These are phyloP conservation scores for Aspergillus sp. DNA, from an alignment of 2,329 filamentous ascomycete species.

Conservation along the genomic window DNA sequence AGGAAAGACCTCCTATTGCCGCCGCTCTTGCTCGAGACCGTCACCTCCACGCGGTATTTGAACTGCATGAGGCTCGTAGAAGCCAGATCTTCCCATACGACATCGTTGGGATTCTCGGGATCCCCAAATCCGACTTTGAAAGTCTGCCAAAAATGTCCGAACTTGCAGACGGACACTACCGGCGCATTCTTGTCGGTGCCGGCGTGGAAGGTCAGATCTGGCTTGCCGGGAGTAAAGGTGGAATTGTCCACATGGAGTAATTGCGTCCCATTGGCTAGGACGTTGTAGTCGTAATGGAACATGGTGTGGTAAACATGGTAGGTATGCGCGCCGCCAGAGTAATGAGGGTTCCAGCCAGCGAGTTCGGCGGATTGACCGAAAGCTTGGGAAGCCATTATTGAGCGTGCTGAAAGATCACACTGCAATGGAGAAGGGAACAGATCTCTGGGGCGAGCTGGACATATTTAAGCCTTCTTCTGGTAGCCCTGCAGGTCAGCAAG, in stretches of 20 bases:
- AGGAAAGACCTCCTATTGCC: slow-evolving; percentile 15
- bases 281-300: slow-evolving; percentile 15
- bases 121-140: slow-evolving; percentile 25
- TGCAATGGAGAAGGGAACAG: neutral
- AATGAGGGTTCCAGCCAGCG: no score
- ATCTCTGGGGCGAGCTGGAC: neutral
- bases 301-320: slow-evolving; percentile 17
- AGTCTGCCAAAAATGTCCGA: slow-evolving; percentile 22
- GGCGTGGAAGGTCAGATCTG: slow-evolving; percentile 25
- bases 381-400: neutral
- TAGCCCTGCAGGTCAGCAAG: no score
- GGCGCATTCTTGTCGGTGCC: slow-evolving; percentile 17
- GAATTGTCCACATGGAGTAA: slow-evolving; percentile 21
- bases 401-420: neutral
- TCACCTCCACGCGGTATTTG: slow-evolving; percentile 22
- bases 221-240: slow-evolving; percentile 18
- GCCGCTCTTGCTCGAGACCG: slow-evolving; percentile 5
- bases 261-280: slow-evolving; percentile 12
- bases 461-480: no score
- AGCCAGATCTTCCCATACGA: slow-evolving; percentile 23
- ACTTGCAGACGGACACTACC: slow-evolving; percentile 23
- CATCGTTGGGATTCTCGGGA: slow-evolving; percentile 10
- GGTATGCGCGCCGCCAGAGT: no score
- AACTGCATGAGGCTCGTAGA: slow-evolving; percentile 12
- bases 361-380: no score